Base-by-base conservation (phyloP, 257 asterid species). In the Leonotis leonurus region DNA sequence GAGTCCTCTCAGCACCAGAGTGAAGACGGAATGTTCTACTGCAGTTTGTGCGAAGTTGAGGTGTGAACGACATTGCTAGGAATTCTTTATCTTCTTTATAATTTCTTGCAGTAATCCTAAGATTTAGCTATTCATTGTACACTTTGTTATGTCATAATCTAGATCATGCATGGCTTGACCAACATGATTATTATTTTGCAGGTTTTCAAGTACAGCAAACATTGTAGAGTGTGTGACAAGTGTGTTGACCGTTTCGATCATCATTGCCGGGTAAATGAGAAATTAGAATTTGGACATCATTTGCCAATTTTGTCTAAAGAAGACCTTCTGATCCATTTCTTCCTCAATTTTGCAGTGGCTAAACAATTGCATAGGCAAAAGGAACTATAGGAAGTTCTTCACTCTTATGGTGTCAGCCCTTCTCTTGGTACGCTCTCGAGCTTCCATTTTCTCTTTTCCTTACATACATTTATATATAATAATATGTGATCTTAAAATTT, bases 41-140 rank as follows among this genome's bases (percentile, higher is more conserved):
- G 99, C 73, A 93, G 94, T 73, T 78, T 93, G 83, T 93, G 99
- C 62, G 97, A 93, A 83, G 96, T 87, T 11, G 99, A 93, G 97
- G 99, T 93, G 65, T 25, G 81, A 16, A 43, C 7, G 12, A 4
- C 5, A 32, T 32, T 6, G 37, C 37, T 32, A 32, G 3, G 39
- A 33, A 8, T 6, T 3, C 9, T 12, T 33, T 33, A 3, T 3
- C 39, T 32, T 32, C 37, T 2, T 33, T 33, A 33, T 8, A 9
- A 18, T 18, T 8, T 22, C 18, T 49, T 10, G 55, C 55, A 4
- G 55, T 11, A 22, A 22, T 48, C 54, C 6, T 12, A n/a, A n/a
- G n/a, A n/a, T n/a, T n/a, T n/a, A n/a, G n/a, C n/a, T n/a, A n/a
- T n/a, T n/a, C n/a, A n/a, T n/a, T n/a, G n/a, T n/a, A n/a, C n/a